Conservation (phyloP, 441 rosid species). For the Eruca vesicaria region DNA sequence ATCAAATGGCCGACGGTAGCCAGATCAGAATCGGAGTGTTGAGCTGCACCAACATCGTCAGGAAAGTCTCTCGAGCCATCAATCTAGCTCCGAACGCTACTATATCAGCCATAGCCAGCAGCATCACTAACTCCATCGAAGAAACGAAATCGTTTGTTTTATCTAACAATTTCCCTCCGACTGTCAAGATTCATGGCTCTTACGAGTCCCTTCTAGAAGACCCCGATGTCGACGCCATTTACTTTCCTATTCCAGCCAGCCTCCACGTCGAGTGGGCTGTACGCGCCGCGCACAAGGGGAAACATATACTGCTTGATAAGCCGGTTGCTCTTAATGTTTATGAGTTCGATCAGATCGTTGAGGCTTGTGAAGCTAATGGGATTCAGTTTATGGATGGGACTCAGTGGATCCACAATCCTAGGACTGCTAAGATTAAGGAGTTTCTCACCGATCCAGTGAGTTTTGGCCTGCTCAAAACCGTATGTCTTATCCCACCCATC, state of each 20-base stretch:
- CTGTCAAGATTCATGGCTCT: conserved; percentile 55
- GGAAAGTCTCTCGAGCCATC: conserved; percentile 66
- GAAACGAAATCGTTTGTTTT: conserved; percentile 55
- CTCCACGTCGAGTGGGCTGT: conserved; percentile 73
- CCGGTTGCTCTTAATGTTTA: conserved; percentile 56
- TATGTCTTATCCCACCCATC: conserved; percentile 17
- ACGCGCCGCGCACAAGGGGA: conserved; percentile 59
- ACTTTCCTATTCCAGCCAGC: conserved; percentile 71
- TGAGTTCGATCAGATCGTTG: conserved; percentile 57
- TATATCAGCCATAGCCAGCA: conserved; percentile 58
- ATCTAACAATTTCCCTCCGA: conserved; percentile 56
- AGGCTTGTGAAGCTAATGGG: conserved; percentile 60
- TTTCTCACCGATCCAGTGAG: conserved; percentile 46
- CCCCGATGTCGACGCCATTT: conserved; percentile 71
- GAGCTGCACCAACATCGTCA: conserved; percentile 68
- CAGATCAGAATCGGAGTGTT: conserved; percentile 56
- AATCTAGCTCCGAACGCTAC: conserved; percentile 61
- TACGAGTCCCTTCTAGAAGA: conserved; percentile 68
- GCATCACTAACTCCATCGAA: conserved; percentile 44
- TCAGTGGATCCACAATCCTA: conserved; percentile 81
- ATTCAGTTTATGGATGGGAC: conserved; percentile 87
- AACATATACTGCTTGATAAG: conserved; percentile 78
- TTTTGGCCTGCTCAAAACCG: conserved; percentile 62
- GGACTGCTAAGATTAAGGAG: conserved; percentile 52
- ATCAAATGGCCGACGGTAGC: conserved; percentile 6